These are phyloP conservation scores for Liquidambar formosana DNA, from an alignment of 164 flowering plant species.

Conservation along the genomic window DNA sequence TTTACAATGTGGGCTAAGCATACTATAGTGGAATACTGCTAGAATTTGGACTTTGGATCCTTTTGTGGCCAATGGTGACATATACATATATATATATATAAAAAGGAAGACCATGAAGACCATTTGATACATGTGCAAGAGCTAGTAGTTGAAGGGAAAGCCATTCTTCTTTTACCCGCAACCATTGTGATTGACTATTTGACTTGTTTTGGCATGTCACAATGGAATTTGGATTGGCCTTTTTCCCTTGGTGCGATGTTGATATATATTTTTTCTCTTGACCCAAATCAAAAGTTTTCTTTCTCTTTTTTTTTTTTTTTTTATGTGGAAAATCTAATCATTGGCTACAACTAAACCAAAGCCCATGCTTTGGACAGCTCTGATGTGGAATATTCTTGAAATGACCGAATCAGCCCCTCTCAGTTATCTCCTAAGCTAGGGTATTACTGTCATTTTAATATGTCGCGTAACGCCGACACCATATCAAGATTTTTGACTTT, in stretches of 20 bases:
- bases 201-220: not conserved
- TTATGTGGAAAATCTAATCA: slow-evolving; percentile 5
- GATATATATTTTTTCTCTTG: not conserved
- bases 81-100: too few relatives aligned
- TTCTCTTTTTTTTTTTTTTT: too few relatives aligned
- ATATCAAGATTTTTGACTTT: too few relatives aligned
- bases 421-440: not conserved
- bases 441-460: not conserved
- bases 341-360: not conserved
- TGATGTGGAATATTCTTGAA: not conserved
- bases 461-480: too few relatives aligned
- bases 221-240: too few relatives aligned
- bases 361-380: not conserved
- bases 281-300: not conserved
- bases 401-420: not conserved
- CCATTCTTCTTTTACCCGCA: slow-evolving; percentile 22
- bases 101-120: not conserved
- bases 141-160: too few relatives aligned
- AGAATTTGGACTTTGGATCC: not conserved
- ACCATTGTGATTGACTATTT: slow-evolving; percentile 9
- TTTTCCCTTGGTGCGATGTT: not conserved
- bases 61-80: too few relatives aligned
- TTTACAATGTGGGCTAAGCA: too few relatives aligned
- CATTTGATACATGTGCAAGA: not conserved
- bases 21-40: too few relatives aligned